Conservation (phyloP, 2,329 filamentous ascomycete species). For the Fusarium fracticaudum region DNA sequence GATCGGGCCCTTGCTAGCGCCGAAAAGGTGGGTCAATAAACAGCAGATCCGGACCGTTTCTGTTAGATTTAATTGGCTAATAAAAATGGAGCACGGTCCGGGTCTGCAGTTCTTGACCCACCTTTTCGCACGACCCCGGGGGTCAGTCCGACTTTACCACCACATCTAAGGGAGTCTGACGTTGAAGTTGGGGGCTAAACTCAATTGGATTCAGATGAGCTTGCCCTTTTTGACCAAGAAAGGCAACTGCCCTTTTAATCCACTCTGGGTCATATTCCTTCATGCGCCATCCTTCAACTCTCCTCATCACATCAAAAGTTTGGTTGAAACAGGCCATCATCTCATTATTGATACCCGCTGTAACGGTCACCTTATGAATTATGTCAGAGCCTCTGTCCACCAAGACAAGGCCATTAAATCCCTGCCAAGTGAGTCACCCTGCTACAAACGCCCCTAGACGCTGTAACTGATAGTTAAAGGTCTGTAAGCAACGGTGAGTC, state of each 20-base stretch:
- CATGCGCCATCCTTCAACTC: background rate
- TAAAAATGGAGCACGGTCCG: too few relatives aligned
- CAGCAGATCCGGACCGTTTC: too few relatives aligned
- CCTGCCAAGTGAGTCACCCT: constrained; percentile 31
- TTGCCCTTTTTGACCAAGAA: constrained; percentile 20
- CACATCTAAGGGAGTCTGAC: too few relatives aligned
- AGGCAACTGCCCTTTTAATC: constrained; percentile 28
- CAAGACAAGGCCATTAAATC: constrained; percentile 32
- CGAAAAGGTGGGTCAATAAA: too few relatives aligned
- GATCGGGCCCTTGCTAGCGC: too few relatives aligned
- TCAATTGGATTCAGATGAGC: background rate
- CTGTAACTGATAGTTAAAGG: constrained; percentile 22
- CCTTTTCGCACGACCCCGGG: too few relatives aligned
- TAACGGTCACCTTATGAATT: background rate
- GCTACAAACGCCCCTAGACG: background rate
- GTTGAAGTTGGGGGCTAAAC: too few relatives aligned
- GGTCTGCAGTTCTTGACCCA: too few relatives aligned
- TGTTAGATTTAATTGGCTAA: too few relatives aligned
- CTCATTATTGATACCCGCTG: constrained; percentile 2
- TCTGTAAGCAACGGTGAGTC: constrained; percentile 39
- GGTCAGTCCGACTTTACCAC: too few relatives aligned
- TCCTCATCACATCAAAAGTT: constrained; percentile 3
- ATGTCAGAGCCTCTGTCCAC: constrained; percentile 33
- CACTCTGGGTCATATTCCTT: background rate
- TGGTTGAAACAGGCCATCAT: background rate